Percentiles rank a stretch among this genome's conserved stretches.
These are phyloP conservation scores for Pascua sp. DNA, from an alignment of 1,284 basidiomycete genomes.

Conservation along the genomic window DNA sequence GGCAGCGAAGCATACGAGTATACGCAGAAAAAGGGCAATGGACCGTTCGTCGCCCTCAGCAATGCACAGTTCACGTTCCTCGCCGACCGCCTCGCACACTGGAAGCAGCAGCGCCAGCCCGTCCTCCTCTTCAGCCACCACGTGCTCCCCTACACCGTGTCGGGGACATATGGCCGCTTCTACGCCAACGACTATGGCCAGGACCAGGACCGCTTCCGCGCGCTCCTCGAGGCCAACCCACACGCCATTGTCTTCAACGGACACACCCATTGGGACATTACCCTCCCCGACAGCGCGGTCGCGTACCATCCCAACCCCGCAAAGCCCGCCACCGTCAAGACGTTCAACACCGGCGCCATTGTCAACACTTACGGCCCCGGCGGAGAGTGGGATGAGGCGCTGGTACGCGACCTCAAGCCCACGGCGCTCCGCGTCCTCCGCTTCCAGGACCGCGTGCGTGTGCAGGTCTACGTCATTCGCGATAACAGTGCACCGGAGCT, in stretches of 20 bases:
- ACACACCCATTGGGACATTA: constrained; percentile 8
- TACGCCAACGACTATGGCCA: not conserved
- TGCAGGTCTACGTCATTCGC: not conserved
- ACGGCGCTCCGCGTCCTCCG: constrained; percentile 1
- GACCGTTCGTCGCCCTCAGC: constrained; percentile 1
- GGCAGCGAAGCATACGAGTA: constrained; percentile 1
- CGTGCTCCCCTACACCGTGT: constrained; percentile 1
- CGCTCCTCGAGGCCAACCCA: constrained; percentile 7
- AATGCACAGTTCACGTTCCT: constrained; percentile 7
- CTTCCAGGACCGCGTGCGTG: constrained; percentile 3
- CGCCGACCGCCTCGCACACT: constrained; percentile 1
- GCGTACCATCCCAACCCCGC: constrained; percentile 1
- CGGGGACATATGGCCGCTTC: not conserved
- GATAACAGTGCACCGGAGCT: no score
- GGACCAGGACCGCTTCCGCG: not conserved
- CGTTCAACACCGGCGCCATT: constrained; percentile 6
- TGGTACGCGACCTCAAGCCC: not conserved
- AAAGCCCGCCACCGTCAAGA: not conserved
- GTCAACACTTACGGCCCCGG: not conserved
- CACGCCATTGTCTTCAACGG: constrained; percentile 1
- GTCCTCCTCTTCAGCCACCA: constrained; percentile 6
- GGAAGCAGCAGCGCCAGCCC: not conserved
- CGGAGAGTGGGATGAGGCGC: not conserved
- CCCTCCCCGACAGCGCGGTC: constrained; percentile 2
- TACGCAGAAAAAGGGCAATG: not conserved